Conservation (phyloP, 2,329 filamentous ascomycete genomes). For the Cladophialophora carrionii region DNA sequence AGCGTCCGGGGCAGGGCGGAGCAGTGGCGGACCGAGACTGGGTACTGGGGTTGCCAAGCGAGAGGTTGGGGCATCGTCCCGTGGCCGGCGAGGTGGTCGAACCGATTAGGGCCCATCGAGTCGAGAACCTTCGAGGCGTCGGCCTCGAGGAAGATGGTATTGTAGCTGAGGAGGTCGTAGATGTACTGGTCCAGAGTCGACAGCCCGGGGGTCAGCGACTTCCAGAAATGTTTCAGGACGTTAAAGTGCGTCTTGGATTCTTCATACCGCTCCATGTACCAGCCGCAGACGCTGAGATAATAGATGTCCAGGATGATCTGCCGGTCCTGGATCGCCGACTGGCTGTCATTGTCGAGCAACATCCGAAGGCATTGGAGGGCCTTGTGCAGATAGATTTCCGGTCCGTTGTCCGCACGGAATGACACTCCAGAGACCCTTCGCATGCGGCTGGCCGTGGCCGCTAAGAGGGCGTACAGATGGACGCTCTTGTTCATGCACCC, state of each 20-base stretch:
- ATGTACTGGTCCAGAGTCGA: slow-evolving; percentile 24
- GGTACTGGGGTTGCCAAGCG: not conserved
- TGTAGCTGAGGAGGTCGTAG: slow-evolving; percentile 22
- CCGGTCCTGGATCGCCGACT: slow-evolving; percentile 16
- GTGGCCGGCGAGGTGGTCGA: not conserved
- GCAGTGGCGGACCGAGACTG: slow-evolving; percentile 6
- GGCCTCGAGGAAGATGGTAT: slow-evolving; percentile 14
- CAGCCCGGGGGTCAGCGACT: slow-evolving; percentile 11
- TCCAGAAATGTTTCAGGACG: slow-evolving; percentile 28
- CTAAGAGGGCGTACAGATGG: slow-evolving; percentile 26
- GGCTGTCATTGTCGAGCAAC: slow-evolving; percentile 18
- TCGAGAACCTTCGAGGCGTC: not conserved
- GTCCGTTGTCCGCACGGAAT: slow-evolving; percentile 24
- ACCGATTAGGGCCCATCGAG: not conserved
- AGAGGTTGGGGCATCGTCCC: not conserved
- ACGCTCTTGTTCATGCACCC: slow-evolving; percentile 24
- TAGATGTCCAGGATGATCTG: slow-evolving; percentile 33
- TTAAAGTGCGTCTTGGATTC: slow-evolving; percentile 30
- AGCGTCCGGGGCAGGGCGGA: slow-evolving; percentile 13
- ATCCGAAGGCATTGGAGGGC: slow-evolving; percentile 28
- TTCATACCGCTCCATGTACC: slow-evolving; percentile 29
- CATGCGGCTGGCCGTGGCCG: slow-evolving; percentile 27
- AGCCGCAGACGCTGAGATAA: slow-evolving; percentile 28
- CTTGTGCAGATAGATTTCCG: slow-evolving; percentile 29
- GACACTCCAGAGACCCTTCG: slow-evolving; percentile 18